These are phyloP conservation scores for Candida dajiaensis DNA, from an alignment of 805 yeast species.

Conservation along the genomic window DNA sequence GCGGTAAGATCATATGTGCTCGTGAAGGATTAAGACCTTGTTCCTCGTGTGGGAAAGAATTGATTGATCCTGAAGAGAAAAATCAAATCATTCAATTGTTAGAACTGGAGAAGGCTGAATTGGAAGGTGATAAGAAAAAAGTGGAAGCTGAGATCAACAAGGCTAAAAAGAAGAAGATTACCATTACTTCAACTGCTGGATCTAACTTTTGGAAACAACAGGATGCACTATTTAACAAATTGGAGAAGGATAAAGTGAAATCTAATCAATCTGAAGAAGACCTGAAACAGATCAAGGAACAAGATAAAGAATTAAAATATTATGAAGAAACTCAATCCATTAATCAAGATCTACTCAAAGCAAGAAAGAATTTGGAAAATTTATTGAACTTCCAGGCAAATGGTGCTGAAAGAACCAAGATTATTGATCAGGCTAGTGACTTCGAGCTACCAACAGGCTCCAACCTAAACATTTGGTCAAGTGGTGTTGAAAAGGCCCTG, in stretches of 20 bases:
- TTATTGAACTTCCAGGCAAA: conserved; percentile 77
- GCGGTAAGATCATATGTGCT: conserved; percentile 90
- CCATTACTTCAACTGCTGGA: conserved; percentile 54
- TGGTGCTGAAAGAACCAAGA: conserved; percentile 83
- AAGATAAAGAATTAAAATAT: conserved; percentile 37
- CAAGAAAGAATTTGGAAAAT: conserved; percentile 68
- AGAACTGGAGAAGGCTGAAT: conserved; percentile 43
- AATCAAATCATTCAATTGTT: conserved; percentile 48
- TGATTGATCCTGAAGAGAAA: conserved; percentile 61
- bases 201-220: conserved; percentile 64
- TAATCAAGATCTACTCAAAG: conserved; percentile 59
- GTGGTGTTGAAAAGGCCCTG: conserved; percentile 78
- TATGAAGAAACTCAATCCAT: conserved; percentile 34
- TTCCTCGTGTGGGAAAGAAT: conserved; percentile 66
- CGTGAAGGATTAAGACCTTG: conserved; percentile 92
- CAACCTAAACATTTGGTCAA: conserved; percentile 68
- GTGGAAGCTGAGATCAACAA: conserved; percentile 26
- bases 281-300: conserved; percentile 28
- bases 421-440: conserved; percentile 91
- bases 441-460: conserved; percentile 57
- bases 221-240: conserved; percentile 52
- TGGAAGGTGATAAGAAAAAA: conserved; percentile 22
- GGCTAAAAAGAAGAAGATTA: conserved; percentile 40
- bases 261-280: conserved; percentile 26
- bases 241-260: conserved; percentile 44